Evolutionary conservation across 306 rosid genomes (phyloP), one percentile per base, ranked within the genome.

Genomic region (Fragaria vesca): DNA sequence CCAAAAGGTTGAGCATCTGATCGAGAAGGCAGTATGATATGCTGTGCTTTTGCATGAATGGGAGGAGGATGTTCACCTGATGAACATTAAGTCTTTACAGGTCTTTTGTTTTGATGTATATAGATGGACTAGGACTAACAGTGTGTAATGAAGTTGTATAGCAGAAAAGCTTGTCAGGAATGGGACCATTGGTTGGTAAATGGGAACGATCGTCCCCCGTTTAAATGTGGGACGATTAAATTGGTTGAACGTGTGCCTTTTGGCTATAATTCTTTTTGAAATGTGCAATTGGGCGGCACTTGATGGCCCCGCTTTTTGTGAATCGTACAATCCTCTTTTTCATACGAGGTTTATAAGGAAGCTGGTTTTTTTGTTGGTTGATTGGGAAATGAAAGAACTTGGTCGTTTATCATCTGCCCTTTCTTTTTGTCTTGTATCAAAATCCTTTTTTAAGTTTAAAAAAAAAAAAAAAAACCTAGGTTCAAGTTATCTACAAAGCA

Each of bases 91-190:
- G 81, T 78, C 69, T 78, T 71, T 72, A n/a, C 76, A 61, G 79
- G 78, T 57, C 66, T 84, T 78, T 21, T 69, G 50, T 69, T 69
- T 82, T 51, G 73, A 79, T 93, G 91, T 86, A 90, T 69, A 90
- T 89, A 86, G 84, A 81, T 82, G 89, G 81, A 84, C 67, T 85
- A 80, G 71, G 71, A 83, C 84, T 71, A 83, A 77, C 81, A 79
- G 81, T 78, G 86, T 81, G 91, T 84, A 86, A 86, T 88, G 84
- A 87, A 81, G 83, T 80, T 87, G 95, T 92, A 90, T 82, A 90
- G 92, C 73, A 26, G 76, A 80, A 72, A 62, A 82, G 83, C 67
- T 71, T 78, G 86, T 77, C 82, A 55, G 79, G 76, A 85, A 81
- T 80, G 84, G 77, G 81, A 74, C 61, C 46, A 57, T 63, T 72